phyloP scores from a whole-genome alignment of 345 rosid species.

The Mangifera indica region DNA sequence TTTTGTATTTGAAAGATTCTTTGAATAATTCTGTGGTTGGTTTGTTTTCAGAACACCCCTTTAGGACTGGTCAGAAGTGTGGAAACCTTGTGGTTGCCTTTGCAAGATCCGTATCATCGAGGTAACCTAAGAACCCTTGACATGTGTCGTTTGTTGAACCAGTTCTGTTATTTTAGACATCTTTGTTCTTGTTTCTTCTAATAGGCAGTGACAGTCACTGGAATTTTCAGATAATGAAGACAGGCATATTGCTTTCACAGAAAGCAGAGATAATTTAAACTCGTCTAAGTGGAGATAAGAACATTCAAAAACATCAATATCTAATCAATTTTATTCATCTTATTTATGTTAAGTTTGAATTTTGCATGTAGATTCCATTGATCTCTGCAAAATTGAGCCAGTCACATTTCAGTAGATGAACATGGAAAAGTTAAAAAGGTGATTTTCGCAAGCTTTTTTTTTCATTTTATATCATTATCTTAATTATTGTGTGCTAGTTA shows the following conservation, averaged over 20 bases:
- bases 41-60: no score
- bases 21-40: slow-evolving; percentile 3
- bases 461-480: background rate
- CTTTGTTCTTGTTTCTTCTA: slow-evolving; percentile 5
- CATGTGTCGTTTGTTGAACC: slow-evolving; percentile 1
- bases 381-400: slow-evolving; percentile 5
- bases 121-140: background rate
- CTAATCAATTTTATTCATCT: no score
- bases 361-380: no score
- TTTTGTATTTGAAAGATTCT: slow-evolving; percentile 9
- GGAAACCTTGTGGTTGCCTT: background rate
- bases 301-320: background rate
- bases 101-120: slow-evolving; percentile 6
- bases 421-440: background rate
- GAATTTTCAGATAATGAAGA: slow-evolving; percentile 3
- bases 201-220: slow-evolving; percentile 4
- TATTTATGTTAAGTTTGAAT: no score
- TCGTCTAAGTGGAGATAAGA: background rate
- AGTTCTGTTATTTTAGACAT: slow-evolving; percentile 4
- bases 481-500: background rate
- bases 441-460: background rate
- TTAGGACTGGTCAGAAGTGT: no score
- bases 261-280: background rate
- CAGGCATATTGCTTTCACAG: background rate
- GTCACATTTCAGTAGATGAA: background rate